These are phyloP conservation scores for Phytopythium montanum DNA, from an alignment of 352 stramenopile genomes.

Conservation along the genomic window DNA sequence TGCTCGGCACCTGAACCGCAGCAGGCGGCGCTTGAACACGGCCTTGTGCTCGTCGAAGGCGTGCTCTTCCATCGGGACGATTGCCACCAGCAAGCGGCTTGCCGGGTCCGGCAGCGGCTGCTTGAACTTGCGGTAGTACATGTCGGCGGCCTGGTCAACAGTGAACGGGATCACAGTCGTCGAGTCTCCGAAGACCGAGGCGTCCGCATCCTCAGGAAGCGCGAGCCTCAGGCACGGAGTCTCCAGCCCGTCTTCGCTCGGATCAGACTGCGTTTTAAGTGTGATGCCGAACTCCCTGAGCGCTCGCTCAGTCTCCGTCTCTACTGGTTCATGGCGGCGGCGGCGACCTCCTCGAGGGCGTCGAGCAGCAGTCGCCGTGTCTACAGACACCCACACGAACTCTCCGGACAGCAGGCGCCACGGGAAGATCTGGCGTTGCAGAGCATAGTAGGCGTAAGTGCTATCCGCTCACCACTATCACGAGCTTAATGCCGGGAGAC, in stretches of 20 bases:
- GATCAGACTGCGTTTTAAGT: slow-evolving; percentile 21
- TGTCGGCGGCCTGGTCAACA: slow-evolving; percentile 59
- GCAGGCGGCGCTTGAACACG: slow-evolving; percentile 54
- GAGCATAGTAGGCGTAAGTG: background rate
- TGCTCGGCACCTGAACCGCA: slow-evolving; percentile 41
- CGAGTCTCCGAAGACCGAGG: slow-evolving; percentile 45
- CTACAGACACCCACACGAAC: slow-evolving; percentile 28
- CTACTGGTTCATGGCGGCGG: slow-evolving; percentile 6
- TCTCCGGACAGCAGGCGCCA: slow-evolving; percentile 46
- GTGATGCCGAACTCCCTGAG: slow-evolving; percentile 40
- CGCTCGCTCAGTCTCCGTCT: slow-evolving; percentile 27
- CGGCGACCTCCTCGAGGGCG: slow-evolving; percentile 7
- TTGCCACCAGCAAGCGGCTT: slow-evolving; percentile 38
- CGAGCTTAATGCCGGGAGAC: background rate
- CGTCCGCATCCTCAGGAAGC: slow-evolving; percentile 34
- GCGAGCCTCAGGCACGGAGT: slow-evolving; percentile 33
- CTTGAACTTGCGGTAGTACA: slow-evolving; percentile 84
- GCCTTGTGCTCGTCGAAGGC: slow-evolving; percentile 49
- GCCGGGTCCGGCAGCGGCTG: slow-evolving; percentile 64
- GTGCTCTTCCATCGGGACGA: slow-evolving; percentile 43
- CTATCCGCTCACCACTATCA: background rate
- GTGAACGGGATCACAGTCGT: slow-evolving; percentile 45
- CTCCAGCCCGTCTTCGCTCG: slow-evolving; percentile 10
- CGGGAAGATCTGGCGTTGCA: slow-evolving; percentile 36
- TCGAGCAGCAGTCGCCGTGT: background rate